phyloP scores from a whole-genome alignment of 78 protist genomes.

The Dictyostelium citrinum region DNA sequence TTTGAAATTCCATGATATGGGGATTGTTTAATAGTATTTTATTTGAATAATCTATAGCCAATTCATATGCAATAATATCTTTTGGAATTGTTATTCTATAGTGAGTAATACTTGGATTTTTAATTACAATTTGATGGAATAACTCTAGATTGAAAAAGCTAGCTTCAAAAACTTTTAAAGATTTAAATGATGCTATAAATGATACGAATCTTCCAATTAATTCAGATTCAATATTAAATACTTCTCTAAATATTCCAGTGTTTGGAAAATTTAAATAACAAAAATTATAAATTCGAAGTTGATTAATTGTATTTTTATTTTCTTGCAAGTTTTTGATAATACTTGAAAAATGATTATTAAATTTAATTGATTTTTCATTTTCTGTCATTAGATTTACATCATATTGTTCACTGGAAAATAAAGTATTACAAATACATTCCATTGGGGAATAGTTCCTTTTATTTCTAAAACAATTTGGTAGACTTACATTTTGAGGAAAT shows the following conservation, averaged over 20 bases:
- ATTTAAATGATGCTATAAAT: not conserved
- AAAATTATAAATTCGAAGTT: not conserved
- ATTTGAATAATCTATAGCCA: not conserved
- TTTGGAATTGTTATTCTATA: not conserved
- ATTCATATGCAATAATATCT: too few relatives aligned
- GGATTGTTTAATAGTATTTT: not conserved
- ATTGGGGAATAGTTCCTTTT: too few relatives aligned
- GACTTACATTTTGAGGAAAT: too few relatives aligned
- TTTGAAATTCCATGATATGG: not conserved
- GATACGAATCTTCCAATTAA: not conserved
- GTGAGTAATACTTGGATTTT: not conserved
- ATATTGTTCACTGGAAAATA: not conserved
- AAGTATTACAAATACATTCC: not conserved
- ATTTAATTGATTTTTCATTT: not conserved
- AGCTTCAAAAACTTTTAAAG: not conserved
- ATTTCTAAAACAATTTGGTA: too few relatives aligned
- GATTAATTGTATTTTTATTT: not conserved
- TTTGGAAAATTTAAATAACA: too few relatives aligned
- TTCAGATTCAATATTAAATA: too few relatives aligned
- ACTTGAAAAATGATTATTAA: not conserved
- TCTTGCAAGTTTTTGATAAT: not conserved
- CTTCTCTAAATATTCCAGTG: too few relatives aligned
- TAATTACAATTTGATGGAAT: not conserved
- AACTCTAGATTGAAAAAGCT: not conserved
- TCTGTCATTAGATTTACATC: not conserved